Conservation (phyloP, 164 flowering plant genomes). For the Macadamia integrifolia region DNA sequence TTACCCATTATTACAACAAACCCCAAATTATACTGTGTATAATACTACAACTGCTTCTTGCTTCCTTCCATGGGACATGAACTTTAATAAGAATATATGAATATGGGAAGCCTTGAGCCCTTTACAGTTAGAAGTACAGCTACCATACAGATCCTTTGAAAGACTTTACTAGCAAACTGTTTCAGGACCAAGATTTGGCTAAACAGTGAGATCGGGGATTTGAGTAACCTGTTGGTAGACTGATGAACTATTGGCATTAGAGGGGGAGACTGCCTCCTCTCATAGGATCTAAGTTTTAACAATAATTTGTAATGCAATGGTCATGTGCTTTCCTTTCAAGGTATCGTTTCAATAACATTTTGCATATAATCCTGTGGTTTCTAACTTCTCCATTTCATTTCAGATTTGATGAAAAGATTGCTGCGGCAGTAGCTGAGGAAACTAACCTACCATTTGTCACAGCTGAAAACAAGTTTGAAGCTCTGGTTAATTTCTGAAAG, state of each 20-base stretch:
- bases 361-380: not conserved
- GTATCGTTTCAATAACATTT: not conserved
- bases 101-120: not conserved
- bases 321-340: not conserved
- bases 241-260: not conserved
- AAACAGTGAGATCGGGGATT: not conserved
- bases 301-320: not conserved
- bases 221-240: not conserved
- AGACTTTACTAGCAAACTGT: not conserved
- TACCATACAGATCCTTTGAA: not conserved
- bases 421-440: conserved; percentile 95
- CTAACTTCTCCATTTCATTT: conserved; percentile 9
- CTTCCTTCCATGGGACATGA: not conserved
- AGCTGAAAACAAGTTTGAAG: conserved; percentile 99
- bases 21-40: too few relatives aligned
- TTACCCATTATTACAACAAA: too few relatives aligned
- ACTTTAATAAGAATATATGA: not conserved
- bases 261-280: not conserved
- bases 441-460: conserved; percentile 88
- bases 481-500: conserved; percentile 53
- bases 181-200: not conserved
- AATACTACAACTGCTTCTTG: too few relatives aligned
- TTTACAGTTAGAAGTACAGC: not conserved
- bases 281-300: not conserved
- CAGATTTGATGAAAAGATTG: conserved; percentile 98